Base-by-base conservation (phyloP, 1,139 yeast genomes). In the Hemisphaericaspora lyxosophila region DNA sequence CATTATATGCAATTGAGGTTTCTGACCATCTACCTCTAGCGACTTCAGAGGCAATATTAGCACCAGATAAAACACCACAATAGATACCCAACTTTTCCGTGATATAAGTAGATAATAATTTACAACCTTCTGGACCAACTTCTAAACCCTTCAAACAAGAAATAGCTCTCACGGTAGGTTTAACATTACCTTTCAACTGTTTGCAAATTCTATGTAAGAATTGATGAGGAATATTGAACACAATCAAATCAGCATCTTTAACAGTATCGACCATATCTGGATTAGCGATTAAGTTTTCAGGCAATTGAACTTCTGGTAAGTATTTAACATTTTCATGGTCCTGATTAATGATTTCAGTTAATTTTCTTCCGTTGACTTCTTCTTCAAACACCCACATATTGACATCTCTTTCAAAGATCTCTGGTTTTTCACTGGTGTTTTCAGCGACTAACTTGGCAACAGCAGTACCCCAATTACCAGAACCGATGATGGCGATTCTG, bases 361-460 rank as follows among this genome's bases (percentile, higher is more conserved):
- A 72, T 43, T 80, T 86, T 61, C 66, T 63, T 43, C 84, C 96
- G 38, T 80, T 80, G 40, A 82, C 65, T 44, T 73, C 60, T 66
- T 90, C 97, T 63, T 90, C 90, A 55, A 73, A 86, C 20, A 90
- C 97, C 97, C 97, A 90, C 97, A 90, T 89, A 51, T 81, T 78
- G 33, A 90, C 96, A 35, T 75, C 67, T 41, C 67, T 62, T 38
- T 78, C 75, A 58, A 90, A 90, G 47, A 85, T 62, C 30, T 78
- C 70, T 17, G 88, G 80, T 64, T 85, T 75, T 50, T 76, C 82
- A 29, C 70, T 71, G 33, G 90, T 70, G 64, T 88, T 89, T 64
- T 90, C 97, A 26, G 96, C 89, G 27, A 89, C 82, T 36, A 90
- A 83, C 67, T 90, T 90, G 48, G 97, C 96, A 39, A 90, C 89